Conservation (phyloP, 2,329 filamentous ascomycete genomes). For the Didymella exigua region DNA sequence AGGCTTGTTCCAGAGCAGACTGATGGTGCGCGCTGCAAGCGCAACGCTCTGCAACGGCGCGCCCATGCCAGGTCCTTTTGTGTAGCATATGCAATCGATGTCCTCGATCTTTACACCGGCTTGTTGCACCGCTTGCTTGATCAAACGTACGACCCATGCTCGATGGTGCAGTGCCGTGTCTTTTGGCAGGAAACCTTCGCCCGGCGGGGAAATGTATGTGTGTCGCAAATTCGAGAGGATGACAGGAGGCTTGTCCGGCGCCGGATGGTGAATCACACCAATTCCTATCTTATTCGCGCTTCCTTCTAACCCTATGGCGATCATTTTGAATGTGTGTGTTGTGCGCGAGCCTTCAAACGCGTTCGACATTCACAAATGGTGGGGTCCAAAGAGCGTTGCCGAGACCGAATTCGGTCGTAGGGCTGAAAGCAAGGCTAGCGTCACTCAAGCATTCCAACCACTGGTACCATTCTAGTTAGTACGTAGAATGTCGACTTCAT, state of each 20-base stretch:
- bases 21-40: constrained; percentile 79
- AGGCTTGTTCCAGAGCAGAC: constrained; percentile 84
- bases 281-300: constrained; percentile 98
- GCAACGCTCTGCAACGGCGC: constrained; percentile 87
- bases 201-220: constrained; percentile 89
- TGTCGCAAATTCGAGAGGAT: constrained; percentile 92
- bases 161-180: constrained; percentile 95
- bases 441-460: neutral
- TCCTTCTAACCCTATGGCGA: constrained; percentile 80
- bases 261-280: constrained; percentile 82
- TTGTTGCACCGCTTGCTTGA: constrained; percentile 76
- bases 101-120: constrained; percentile 62
- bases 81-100: constrained; percentile 94
- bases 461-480: neutral
- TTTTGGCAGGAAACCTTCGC: constrained; percentile 93
- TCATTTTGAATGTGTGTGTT: constrained; percentile 53
- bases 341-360: constrained; percentile 6
- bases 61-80: constrained; percentile 94
- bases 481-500: neutral
- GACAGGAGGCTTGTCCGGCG: constrained; percentile 52
- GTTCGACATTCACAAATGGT: constrained; percentile 20
- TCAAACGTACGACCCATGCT: constrained; percentile 79
- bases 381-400: constrained; percentile 23
- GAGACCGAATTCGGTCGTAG: constrained; percentile 30
- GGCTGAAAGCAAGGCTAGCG: constrained; percentile 16